A percentile compares a stretch with the other conserved stretches of the same genome.
Conservation (phyloP, 495 filamentous ascomycete genomes). For the Aspergillus bridgeri region DNA sequence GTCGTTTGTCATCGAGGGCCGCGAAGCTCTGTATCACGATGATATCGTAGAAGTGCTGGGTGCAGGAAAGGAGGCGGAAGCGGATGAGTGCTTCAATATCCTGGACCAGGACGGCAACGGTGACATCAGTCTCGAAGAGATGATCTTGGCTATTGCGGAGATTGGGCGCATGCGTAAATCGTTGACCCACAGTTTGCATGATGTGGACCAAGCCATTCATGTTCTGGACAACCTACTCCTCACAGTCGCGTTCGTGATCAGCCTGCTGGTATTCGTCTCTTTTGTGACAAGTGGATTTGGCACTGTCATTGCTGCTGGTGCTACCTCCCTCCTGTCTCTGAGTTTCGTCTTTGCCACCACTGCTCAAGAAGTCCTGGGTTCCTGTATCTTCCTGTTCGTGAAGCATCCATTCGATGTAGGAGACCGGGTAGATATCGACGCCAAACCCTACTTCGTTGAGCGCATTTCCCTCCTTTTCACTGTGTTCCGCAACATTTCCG, state of each 20-base stretch:
- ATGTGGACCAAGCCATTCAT: constrained; percentile 90
- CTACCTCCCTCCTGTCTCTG: constrained; percentile 87
- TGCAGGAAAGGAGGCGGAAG: constrained; percentile 61
- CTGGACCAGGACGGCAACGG: constrained; percentile 89
- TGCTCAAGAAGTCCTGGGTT: constrained; percentile 88
- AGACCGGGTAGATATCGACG: constrained; percentile 80
- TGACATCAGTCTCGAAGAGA: constrained; percentile 91
- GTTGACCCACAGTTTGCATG: constrained; percentile 88
- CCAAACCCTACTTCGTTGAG: constrained; percentile 74
- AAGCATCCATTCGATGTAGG: constrained; percentile 94
- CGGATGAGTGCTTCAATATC: constrained; percentile 74
- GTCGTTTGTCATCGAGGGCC: constrained; percentile 92
- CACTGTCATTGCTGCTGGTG: constrained; percentile 87
- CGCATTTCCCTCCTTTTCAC: constrained; percentile 92
- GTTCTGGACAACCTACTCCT: constrained; percentile 83
- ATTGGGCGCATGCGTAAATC: constrained; percentile 79
- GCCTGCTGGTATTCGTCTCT: constrained; percentile 83
- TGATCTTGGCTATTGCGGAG: constrained; percentile 82
- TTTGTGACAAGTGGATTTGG: constrained; percentile 83
- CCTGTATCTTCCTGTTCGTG: constrained; percentile 97
- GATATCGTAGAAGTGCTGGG: constrained; percentile 89
- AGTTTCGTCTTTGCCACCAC: constrained; percentile 93
- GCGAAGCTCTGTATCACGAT: constrained; percentile 70
- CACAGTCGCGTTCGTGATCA: constrained; percentile 72
- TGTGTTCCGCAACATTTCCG: constrained; percentile 81